A percentile compares a stretch with the other conserved stretches of the same genome.
Conservation (phyloP, 805 yeast genomes). For the Starmera caribaea region DNA sequence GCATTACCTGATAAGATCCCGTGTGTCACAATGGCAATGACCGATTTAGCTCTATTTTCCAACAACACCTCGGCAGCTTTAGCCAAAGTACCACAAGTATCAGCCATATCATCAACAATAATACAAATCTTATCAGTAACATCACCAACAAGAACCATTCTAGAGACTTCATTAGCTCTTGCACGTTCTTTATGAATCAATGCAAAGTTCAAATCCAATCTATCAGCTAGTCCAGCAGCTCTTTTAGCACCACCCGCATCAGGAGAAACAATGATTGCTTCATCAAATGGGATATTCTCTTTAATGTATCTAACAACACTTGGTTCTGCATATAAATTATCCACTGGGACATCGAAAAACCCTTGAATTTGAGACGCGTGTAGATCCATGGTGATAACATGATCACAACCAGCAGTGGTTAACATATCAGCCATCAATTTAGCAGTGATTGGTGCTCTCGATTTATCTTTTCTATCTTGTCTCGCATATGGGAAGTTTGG, state of each 20-base stretch:
- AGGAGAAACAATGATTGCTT: constrained; percentile 74
- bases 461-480: constrained; percentile 79
- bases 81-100: constrained; percentile 78
- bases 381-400: constrained; percentile 78
- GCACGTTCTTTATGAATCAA: constrained; percentile 80
- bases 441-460: constrained; percentile 81
- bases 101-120: constrained; percentile 85
- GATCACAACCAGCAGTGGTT: constrained; percentile 79
- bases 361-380: constrained; percentile 91
- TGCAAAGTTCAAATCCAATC: constrained; percentile 71
- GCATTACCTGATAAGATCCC: constrained; percentile 75
- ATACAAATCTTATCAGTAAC: constrained; percentile 67
- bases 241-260: constrained; percentile 90
- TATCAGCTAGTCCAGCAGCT: constrained; percentile 79
- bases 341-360: constrained; percentile 75
- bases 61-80: constrained; percentile 73
- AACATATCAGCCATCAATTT: constrained; percentile 76
- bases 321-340: constrained; percentile 79
- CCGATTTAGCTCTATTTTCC: constrained; percentile 59
- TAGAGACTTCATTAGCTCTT: constrained; percentile 71
- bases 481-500: constrained; percentile 86
- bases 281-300: constrained; percentile 45
- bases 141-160: constrained; percentile 83
- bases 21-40: constrained; percentile 76
- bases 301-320: constrained; percentile 65